These are phyloP conservation scores for Lachancea lanzarotensis DNA, from an alignment of 805 yeast species.

Conservation along the genomic window DNA sequence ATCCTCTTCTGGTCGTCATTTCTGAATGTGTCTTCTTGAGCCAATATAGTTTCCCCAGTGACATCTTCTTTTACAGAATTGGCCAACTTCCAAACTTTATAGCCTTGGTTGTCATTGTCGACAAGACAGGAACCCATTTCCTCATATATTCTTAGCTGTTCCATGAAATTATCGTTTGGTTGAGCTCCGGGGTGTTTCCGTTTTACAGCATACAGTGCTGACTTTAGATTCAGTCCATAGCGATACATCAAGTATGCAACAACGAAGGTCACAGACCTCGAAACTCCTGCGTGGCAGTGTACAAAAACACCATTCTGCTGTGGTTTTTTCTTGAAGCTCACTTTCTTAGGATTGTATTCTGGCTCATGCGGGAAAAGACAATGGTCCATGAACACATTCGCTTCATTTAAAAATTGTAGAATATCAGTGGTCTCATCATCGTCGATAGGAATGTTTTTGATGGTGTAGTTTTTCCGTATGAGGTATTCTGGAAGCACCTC, in stretches of 20 bases:
- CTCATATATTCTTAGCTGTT: conserved; percentile 63
- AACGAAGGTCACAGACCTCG: conserved; percentile 80
- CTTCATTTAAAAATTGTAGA: conserved; percentile 50
- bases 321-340: conserved; percentile 28
- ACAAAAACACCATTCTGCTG: conserved; percentile 47
- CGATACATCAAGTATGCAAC: conserved; percentile 86
- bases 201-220: conserved; percentile 70
- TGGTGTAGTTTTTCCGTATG: conserved; percentile 38
- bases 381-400: conserved; percentile 59
- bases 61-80: conserved; percentile 38
- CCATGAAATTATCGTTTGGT: conserved; percentile 70
- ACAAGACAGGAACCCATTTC: conserved; percentile 34
- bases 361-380: conserved; percentile 47
- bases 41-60: conserved; percentile 30
- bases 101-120: conserved; percentile 29
- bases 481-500: conserved; percentile 48
- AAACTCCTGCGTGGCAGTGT: conserved; percentile 89
- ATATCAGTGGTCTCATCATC: conserved; percentile 68
- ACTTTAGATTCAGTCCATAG: conserved; percentile 48
- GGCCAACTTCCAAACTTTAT: conserved; percentile 40
- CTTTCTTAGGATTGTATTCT: conserved; percentile 28
- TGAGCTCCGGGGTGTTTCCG: conserved; percentile 52
- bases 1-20: conserved; percentile 24
- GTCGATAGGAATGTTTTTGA: conserved; percentile 59
- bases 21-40: conserved; percentile 28